Base-by-base conservation (phyloP, 1,284 basidiomycete species). In the Ustilago sp. region DNA sequence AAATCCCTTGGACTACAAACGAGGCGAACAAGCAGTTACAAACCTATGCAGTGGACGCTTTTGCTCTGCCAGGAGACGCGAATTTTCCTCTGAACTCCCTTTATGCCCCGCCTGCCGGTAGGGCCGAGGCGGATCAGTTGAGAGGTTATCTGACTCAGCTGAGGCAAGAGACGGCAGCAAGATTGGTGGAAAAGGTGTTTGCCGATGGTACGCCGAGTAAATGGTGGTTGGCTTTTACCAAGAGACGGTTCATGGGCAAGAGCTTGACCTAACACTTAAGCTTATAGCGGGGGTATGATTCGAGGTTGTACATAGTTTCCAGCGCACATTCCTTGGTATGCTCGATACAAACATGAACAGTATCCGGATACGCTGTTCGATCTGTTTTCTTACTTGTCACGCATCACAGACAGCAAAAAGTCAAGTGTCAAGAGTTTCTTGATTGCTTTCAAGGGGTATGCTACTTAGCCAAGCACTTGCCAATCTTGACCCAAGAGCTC, bases 201-300 rank as follows among this genome's bases (percentile, higher is more conserved):
- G 74, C 81, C 89, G 95, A 88, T 90, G 93, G 55, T 91, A 94
- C 93, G 85, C 95, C 97, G 1, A 97, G 93, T 89, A 99, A 99
- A 88, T 99, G 96, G 96, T 99, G 97, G 97, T 94, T 99, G 92
- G 93, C 94, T 41, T 99, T 99, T 91, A 95, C 83, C 4, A 86
- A 86, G 83, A 71, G 84, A 48, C 76, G 78, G 62, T 86, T 86
- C 62, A 84, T 85, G 83, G 83, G 83, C 63, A 85, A 83, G 79
- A 83, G 79, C 45, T 65, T 85, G 36, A 80, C 71, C 15, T 71
- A 34, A 53, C 1, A 11, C 34, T 8, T 12, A 35, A 12, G 2
- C 17, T 3, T 28, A 28, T 28, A 28, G 23, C 23, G 3, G 23
- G 17, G 9, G 17, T 7, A 8, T 13, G 34, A 12, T 12, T 11